These are phyloP conservation scores for Sclerotinia glacialis DNA, from an alignment of 2,329 filamentous ascomycete species.

Conservation along the genomic window DNA sequence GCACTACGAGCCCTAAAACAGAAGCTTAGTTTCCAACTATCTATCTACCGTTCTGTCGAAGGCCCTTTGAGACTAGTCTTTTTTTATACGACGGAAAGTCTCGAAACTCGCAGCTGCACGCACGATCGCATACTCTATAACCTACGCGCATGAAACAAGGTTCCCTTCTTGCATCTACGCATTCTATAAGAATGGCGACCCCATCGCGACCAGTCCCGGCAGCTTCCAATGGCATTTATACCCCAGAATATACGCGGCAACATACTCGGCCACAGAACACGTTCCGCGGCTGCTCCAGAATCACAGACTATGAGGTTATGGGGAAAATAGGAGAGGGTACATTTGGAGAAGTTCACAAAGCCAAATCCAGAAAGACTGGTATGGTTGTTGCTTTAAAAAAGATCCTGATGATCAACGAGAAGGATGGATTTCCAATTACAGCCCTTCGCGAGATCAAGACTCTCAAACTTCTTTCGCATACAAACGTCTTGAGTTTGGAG, in stretches of 20 bases:
- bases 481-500: slow-evolving; percentile 80
- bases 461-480: slow-evolving; percentile 88
- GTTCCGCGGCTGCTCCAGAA: slow-evolving; percentile 82
- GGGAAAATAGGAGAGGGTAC: slow-evolving; percentile 91
- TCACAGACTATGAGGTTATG: slow-evolving; percentile 74
- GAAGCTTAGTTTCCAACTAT: slow-evolving; percentile 7
- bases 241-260: slow-evolving; percentile 29
- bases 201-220: slow-evolving; percentile 20
- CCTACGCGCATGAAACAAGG: background rate
- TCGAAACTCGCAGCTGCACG: background rate
- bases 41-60: slow-evolving; percentile 1
- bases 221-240: slow-evolving; percentile 31
- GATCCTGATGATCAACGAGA: slow-evolving; percentile 99
- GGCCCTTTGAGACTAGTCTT: background rate
- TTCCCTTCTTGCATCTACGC: background rate
- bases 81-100: background rate
- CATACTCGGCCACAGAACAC: slow-evolving; percentile 21
- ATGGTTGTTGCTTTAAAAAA: slow-evolving; percentile 88
- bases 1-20: slow-evolving; percentile 21
- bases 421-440: slow-evolving; percentile 99
- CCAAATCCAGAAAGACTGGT: slow-evolving; percentile 70
- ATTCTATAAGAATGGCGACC: slow-evolving; percentile 19
- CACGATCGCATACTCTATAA: slow-evolving; percentile 7
- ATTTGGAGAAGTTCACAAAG: slow-evolving; percentile 96
- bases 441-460: slow-evolving; percentile 97